These are phyloP conservation scores for Metarhizium sp. DNA, from an alignment of 2,329 filamentous ascomycete species.

Conservation along the genomic window DNA sequence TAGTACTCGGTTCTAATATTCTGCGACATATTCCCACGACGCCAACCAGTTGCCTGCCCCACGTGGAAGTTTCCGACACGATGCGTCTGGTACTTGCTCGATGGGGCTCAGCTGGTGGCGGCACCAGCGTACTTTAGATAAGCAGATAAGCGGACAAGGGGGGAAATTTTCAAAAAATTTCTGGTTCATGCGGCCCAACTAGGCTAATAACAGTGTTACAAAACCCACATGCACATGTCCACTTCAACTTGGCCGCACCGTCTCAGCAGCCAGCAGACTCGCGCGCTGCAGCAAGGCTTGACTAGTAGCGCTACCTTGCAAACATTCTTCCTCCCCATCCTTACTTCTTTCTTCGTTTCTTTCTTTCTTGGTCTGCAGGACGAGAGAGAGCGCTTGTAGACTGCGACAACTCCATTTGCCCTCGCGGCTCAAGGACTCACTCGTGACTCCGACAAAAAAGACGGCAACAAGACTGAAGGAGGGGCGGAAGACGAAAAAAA, in stretches of 20 bases:
- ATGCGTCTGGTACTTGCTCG: no score
- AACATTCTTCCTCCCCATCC: no score
- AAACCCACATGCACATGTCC: not conserved
- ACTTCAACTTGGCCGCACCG: not conserved
- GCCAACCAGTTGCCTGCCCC: no score
- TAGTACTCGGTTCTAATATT: no score
- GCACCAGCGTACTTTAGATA: not conserved
- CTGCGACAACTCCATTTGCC: no score
- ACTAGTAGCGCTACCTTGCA: not conserved
- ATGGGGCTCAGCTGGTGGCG: not conserved
- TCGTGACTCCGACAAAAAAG: not conserved
- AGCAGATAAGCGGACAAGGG: not conserved
- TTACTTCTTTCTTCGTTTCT: not conserved
- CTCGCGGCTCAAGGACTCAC: no score
- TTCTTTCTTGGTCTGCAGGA: not conserved
- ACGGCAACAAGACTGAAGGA: not conserved
- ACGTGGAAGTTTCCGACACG: no score
- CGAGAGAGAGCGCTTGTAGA: no score
- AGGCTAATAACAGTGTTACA: no score
- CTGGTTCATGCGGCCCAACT: not conserved
- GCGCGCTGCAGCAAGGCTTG: not conserved
- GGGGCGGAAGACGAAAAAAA: not conserved
- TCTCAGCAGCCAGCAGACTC: not conserved
- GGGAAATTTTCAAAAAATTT: not conserved
- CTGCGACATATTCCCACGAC: no score